Percentiles rank a stretch among this genome's conserved stretches.
Conservation (phyloP, 495 filamentous ascomycete species). For the Bathelium albidoporum region DNA sequence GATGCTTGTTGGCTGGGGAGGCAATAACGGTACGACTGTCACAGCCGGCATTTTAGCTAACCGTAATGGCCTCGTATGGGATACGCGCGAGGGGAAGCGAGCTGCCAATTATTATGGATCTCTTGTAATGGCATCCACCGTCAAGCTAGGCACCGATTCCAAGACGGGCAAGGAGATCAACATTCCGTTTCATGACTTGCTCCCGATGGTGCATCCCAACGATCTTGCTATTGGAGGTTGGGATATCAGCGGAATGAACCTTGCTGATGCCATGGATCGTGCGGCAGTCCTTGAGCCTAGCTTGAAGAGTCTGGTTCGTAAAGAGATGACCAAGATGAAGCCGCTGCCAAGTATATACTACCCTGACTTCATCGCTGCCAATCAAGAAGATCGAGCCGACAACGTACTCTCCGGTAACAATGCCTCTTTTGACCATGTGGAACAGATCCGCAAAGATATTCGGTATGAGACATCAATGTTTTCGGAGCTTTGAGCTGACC, state of each 20-base stretch:
- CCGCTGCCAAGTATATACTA: slow-evolving; percentile 96
- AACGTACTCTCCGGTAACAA: slow-evolving; percentile 78
- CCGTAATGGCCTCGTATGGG: slow-evolving; percentile 75
- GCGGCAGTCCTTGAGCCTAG: slow-evolving; percentile 88
- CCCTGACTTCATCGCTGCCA: slow-evolving; percentile 97
- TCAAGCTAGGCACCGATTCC: slow-evolving; percentile 86
- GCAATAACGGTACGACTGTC: slow-evolving; percentile 96
- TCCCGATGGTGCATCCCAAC: slow-evolving; percentile 97
- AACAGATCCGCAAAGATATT: slow-evolving; percentile 90
- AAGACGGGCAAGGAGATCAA: slow-evolving; percentile 85
- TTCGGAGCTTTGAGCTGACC: background rate
- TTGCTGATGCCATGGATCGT: slow-evolving; percentile 90
- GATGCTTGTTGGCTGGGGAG: slow-evolving; percentile 97
- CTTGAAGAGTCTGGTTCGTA: slow-evolving; percentile 76
- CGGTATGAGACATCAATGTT: slow-evolving; percentile 45
- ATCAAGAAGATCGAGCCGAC: slow-evolving; percentile 95
- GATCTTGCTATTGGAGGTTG: slow-evolving; percentile 92
- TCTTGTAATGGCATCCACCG: slow-evolving; percentile 88
- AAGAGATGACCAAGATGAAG: slow-evolving; percentile 84
- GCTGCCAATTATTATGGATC: slow-evolving; percentile 96
- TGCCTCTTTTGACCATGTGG: slow-evolving; percentile 75
- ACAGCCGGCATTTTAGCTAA: slow-evolving; percentile 97
- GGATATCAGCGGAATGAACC: slow-evolving; percentile 87
- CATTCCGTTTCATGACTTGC: slow-evolving; percentile 85
- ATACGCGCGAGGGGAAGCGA: slow-evolving; percentile 78